Evolutionary conservation across 1,139 yeast species (phyloP), one percentile per base, ranked within the genome.

Genomic region (Taiozyma sp.): DNA sequence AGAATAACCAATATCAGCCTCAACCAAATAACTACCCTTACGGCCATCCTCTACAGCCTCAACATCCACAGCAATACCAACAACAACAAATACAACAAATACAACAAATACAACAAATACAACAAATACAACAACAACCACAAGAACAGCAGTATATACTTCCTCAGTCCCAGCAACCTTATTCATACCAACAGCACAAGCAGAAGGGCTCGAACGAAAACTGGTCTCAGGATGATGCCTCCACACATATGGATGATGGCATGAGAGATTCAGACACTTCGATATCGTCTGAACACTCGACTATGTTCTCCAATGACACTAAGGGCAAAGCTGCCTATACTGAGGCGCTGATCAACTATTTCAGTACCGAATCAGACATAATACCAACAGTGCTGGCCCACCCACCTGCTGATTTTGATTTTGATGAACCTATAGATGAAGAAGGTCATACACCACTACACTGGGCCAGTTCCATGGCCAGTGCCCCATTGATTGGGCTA

Each of bases 381-480:
- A 78, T 91, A 47, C 96, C 97, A 1, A 78, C 79, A 46, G 85
- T 85, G 56, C 69, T 91, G 42, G 75, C 80, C 48, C 77, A 81
- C 55, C 91, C 95, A 2, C 96, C 97, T 0, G 72, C 75, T 22
- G 89, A 88, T 58, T 86, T 89, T 61, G 85, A 89, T 61, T 82
- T 90, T 56, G 88, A 91, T 68, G 91, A 82, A 56, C 81, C 91
- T 6, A 88, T 93, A 44, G 99, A 93, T 63, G 95, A 88, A 58
- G 98, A 93, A 67, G 97, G 97, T 0, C 97, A 93, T 62, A 88
- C 97, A 0, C 90, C 97, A 1, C 77, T 93, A 57, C 98, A 93
- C 66, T 93, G 99, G 99, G 97, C 98, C 0, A 82, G 96, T 11
- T 90, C 98, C 0, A 85, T 93, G 75, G 97, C 97, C 9, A 84